Base-by-base conservation (phyloP, 805 yeast species). In the Ogataea glucozyma region DNA sequence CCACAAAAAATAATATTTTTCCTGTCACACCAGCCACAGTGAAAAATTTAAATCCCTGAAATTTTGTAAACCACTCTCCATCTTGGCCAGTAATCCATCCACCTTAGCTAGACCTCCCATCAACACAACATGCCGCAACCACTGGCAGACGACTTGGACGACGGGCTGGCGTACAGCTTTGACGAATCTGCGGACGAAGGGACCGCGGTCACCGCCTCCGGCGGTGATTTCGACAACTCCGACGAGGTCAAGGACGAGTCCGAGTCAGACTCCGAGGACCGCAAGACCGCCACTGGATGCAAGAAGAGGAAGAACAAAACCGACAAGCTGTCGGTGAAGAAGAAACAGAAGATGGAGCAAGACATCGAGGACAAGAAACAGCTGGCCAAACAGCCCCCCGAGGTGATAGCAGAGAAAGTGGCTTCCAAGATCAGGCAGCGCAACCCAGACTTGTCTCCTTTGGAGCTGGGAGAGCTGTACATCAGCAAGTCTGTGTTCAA, bases 391-490 rank as follows among this genome's bases (percentile, higher is more conserved):
- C 74, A 76, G 51, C 70, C 77, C 4, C 72, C 88, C 0, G 83
- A 78, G 4, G 65, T 75, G 10, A 76, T 90, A 31, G 78, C 83
- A 1, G 95, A 88, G 51, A 77, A 70, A 51, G 70, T 90, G 38
- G 83, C 88, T 20, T 64, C 74, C 7, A 67, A 77, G 48, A 70
- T 85, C n/a, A 69, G 85, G 33, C 74, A 71, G 44, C 69, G 73
- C 47, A 76, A 84, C 56, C 76, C 82, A 11, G 83, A 85, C 48
- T 70, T 87, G 24, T 81, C 95, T 18, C 78, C 88, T 3, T 65
- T 90, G 43, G 97, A 90, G 59, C 71, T 88, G 46, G 69, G 79
- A 16, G 95, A 86, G 36, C 54, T 76, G 39, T 82, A 81, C 54
- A 51, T 75, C 2, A 70, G 74, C 61, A 78, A 78, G 60, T 48